Conservation (phyloP, 192 early-diverging fungal species). For the Cetraspora pellucida region DNA sequence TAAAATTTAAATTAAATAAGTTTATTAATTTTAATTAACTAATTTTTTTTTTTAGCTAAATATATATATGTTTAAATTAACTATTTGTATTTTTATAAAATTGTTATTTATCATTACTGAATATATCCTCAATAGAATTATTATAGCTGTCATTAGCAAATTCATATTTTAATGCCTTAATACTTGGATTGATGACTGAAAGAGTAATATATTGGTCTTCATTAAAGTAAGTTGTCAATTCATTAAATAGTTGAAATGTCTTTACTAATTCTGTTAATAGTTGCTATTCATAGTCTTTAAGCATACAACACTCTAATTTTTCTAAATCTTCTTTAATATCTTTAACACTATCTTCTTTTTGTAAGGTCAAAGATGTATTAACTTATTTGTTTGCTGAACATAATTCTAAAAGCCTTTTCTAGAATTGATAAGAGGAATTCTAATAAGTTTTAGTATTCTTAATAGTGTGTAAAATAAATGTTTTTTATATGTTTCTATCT, state of each 20-base stretch:
- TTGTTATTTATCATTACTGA: too few relatives aligned
- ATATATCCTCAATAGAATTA: too few relatives aligned
- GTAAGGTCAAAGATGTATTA: background rate
- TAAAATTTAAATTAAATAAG: too few relatives aligned
- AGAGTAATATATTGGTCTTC: conserved; percentile 11
- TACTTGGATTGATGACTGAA: conserved; percentile 17
- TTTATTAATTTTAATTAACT: too few relatives aligned
- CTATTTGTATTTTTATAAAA: too few relatives aligned
- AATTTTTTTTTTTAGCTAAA: too few relatives aligned
- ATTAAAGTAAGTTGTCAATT: conserved; percentile 16
- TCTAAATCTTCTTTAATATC: background rate
- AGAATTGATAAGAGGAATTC: conserved; percentile 4
- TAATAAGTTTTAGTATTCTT: background rate
- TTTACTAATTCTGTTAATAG: conserved; percentile 1
- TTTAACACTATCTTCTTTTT: background rate
- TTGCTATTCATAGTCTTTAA: background rate
- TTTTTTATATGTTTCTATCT: background rate
- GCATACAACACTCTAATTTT: background rate
- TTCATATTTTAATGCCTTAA: conserved; percentile 13
- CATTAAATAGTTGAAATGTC: background rate
- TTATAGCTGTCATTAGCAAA: background rate
- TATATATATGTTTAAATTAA: too few relatives aligned
- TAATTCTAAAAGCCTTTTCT: background rate
- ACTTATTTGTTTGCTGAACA: background rate
- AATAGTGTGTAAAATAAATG: background rate